These are phyloP conservation scores for Plenodomus tracheiphilus DNA, from an alignment of 2,329 filamentous ascomycete genomes.

Conservation along the genomic window DNA sequence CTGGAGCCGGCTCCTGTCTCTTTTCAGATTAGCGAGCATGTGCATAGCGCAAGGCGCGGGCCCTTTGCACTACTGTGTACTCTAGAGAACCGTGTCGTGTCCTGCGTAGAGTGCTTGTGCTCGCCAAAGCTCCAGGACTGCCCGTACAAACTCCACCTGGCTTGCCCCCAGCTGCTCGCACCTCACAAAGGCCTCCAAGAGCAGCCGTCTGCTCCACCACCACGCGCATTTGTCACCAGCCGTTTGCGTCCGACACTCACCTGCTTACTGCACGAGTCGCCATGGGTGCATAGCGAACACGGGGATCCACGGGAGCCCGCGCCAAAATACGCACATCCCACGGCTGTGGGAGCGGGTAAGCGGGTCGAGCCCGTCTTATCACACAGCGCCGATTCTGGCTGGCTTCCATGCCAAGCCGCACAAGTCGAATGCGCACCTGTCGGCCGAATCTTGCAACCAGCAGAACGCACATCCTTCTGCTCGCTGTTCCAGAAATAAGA, in stretches of 20 bases:
- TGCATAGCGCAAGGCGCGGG: conserved; percentile 4
- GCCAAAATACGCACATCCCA: conserved; percentile 14
- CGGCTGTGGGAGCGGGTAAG: conserved; percentile 18
- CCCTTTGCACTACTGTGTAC: background rate
- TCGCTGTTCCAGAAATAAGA: background rate
- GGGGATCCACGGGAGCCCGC: conserved; percentile 13
- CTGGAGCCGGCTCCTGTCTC: conserved; percentile 1
- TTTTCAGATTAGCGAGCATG: conserved; percentile 11
- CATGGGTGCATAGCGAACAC: conserved; percentile 7
- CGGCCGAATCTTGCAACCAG: background rate
- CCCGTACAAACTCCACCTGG: too few species aligned
- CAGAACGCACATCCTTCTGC: background rate
- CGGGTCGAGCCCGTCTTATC: conserved; percentile 10
- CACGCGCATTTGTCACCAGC: too few species aligned
- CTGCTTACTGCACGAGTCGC: conserved; percentile 1
- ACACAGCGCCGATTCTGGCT: background rate
- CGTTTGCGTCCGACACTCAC: too few species aligned
- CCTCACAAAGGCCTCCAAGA: too few species aligned
- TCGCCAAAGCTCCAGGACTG: too few species aligned
- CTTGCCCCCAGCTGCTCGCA: too few species aligned
- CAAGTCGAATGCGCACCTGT: background rate
- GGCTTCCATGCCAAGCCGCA: background rate
- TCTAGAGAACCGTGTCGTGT: too few species aligned
- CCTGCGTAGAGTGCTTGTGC: too few species aligned
- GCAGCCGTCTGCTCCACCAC: too few species aligned